Conservation (phyloP, 768 basidiomycete genomes). For the Tricholoma furcatifolium region DNA sequence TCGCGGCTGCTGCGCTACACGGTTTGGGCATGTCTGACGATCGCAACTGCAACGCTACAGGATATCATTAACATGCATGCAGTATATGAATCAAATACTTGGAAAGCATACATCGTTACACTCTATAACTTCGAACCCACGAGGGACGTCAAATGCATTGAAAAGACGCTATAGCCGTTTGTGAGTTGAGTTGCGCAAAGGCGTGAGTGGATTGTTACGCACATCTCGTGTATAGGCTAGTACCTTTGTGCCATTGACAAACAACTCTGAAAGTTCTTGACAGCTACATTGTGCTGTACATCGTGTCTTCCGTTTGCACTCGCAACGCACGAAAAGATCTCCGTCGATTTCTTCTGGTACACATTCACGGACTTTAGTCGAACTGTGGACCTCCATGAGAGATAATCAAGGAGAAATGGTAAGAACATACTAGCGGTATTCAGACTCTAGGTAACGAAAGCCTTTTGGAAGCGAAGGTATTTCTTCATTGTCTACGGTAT, state of each 20-base stretch:
- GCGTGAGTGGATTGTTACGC: constrained; percentile 1
- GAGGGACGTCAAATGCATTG: constrained; percentile 35
- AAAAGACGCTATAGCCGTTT: constrained; percentile 44
- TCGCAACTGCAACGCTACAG: constrained; percentile 46
- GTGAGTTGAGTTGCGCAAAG: background rate
- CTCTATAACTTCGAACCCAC: constrained; percentile 56
- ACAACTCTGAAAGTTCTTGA: constrained; percentile 42
- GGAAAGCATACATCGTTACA: constrained; percentile 53
- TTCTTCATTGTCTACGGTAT: constrained; percentile 42
- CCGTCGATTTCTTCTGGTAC: constrained; percentile 22
- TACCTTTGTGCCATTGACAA: constrained; percentile 19
- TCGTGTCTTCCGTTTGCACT: constrained; percentile 37
- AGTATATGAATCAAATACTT: background rate
- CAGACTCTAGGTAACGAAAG: constrained; percentile 54
- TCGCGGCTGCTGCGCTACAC: constrained; percentile 60
- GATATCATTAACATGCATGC: background rate
- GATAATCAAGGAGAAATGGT: background rate
- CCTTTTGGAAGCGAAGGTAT: constrained; percentile 38
- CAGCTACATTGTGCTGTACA: constrained; percentile 41
- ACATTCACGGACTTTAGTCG: constrained; percentile 10
- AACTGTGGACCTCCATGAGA: constrained; percentile 7
- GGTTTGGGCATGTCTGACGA: constrained; percentile 45
- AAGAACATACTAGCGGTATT: constrained; percentile 46
- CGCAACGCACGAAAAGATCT: constrained; percentile 42
- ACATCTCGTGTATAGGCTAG: constrained; percentile 47